Evolutionary conservation across 2,329 filamentous ascomycete genomes (phyloP).

Genomic region (Pyricularia sp.): DNA sequence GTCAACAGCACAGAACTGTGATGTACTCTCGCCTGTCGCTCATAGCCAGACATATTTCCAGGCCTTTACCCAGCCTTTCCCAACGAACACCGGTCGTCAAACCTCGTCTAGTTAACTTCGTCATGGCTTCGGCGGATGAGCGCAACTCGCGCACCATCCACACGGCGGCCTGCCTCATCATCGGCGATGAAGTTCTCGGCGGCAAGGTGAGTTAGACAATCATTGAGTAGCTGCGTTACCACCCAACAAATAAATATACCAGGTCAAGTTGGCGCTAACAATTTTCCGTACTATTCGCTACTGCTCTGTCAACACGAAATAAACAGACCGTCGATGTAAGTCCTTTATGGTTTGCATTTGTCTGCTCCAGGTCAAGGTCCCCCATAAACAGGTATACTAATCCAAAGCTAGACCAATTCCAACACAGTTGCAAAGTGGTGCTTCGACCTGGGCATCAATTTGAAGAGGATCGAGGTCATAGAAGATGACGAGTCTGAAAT

Average conservation of each 20-base stretch:
- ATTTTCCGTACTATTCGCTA: neutral
- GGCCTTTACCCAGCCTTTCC: conserved; percentile 16
- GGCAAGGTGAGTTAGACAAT: conserved; percentile 58
- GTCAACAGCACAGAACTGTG: neutral
- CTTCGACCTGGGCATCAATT: conserved; percentile 46
- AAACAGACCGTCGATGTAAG: conserved; percentile 7
- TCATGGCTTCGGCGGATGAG: conserved; percentile 33
- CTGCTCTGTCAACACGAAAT: neutral
- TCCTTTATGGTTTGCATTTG: neutral
- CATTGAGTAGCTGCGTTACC: neutral
- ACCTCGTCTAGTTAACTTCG: conserved; percentile 24
- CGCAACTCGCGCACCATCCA: conserved; percentile 58
- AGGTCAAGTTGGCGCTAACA: neutral
- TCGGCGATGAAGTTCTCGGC: conserved; percentile 91
- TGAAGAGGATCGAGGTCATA: conserved; percentile 86
- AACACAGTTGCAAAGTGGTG: conserved; percentile 53
- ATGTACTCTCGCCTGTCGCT: conserved; percentile 73
- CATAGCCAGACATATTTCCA: conserved; percentile 51
- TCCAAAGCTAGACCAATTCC: conserved; percentile 43
- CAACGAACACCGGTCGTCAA: neutral
- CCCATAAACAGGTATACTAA: conserved; percentile 7
- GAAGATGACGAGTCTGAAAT: conserved; percentile 87
- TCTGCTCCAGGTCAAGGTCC: neutral
- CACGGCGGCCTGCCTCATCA: conserved; percentile 85
- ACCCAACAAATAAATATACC: neutral